Evolutionary conservation across 371 early-diverging fungal genomes (phyloP).

Genomic region (Mucor irregularis): DNA sequence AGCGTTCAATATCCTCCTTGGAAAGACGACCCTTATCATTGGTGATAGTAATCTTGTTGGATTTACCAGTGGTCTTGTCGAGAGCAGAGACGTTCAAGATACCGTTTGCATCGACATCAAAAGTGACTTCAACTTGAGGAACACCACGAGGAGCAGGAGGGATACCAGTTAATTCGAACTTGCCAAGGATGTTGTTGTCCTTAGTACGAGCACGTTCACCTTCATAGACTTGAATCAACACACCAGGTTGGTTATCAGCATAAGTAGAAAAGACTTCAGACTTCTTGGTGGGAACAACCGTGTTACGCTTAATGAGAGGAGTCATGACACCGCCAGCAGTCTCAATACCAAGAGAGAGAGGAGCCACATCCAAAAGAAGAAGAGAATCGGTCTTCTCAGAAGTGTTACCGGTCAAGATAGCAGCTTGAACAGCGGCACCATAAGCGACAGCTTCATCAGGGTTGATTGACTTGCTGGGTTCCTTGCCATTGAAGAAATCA

Average conservation of each 20-base stretch:
- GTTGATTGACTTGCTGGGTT: slow-evolving; percentile 89
- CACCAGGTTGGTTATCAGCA: slow-evolving; percentile 92
- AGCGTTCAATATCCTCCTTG: slow-evolving; percentile 96
- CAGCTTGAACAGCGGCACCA: slow-evolving; percentile 95
- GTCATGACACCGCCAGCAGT: slow-evolving; percentile 87
- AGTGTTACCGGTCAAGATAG: slow-evolving; percentile 70
- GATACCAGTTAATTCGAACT: slow-evolving; percentile 85
- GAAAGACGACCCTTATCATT: too few species aligned
- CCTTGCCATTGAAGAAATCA: too few species aligned
- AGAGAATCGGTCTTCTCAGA: slow-evolving; percentile 69
- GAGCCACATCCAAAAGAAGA: slow-evolving; percentile 84
- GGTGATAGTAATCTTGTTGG: too few species aligned
- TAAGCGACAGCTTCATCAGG: slow-evolving; percentile 96
- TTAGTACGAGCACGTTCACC: too few species aligned
- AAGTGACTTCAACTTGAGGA: too few species aligned
- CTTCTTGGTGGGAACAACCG: slow-evolving; percentile 88
- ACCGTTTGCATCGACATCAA: too few species aligned
- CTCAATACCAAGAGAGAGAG: too few species aligned
- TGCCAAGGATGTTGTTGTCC: slow-evolving; percentile 93
- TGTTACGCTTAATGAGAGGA: slow-evolving; percentile 80
- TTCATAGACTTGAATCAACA: slow-evolving; percentile 91
- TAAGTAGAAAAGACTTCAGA: slow-evolving; percentile 93
- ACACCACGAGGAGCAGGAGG: slow-evolving; percentile 90
- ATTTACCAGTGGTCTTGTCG: too few species aligned
- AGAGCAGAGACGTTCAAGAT: too few species aligned